Base-by-base conservation (phyloP, 345 rosid species). In the Kandelia obovata region DNA sequence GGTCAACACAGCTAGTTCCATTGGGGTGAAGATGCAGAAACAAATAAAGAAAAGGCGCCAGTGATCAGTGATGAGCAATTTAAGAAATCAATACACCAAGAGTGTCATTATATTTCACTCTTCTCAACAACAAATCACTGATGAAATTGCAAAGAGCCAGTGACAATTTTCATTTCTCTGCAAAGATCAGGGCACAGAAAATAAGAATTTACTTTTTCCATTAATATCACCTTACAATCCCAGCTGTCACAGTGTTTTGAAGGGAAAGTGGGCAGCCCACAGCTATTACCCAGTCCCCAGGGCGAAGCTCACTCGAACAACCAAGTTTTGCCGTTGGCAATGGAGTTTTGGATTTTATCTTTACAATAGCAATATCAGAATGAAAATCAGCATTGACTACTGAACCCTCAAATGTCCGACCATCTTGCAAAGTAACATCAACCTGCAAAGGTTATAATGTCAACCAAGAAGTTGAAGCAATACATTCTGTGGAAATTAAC, bases 191-290 rank as follows among this genome's bases (percentile, higher is more conserved):
- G 49, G 49, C 17, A 43, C 49, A 43, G 49, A 43, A 43, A 43
- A 43, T 2, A 39, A 39, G 3, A 39, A 39, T 39, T 9, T 39
- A 39, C 15, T 39, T 39, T 39, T 10, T 4, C 46, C 10, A 39
- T 11, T 11, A 39, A 39, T 39, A 39, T 39, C 46, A 91, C 98
- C 98, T 94, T 11, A 94, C 89, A 72, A 94, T 91, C 65, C 97
- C 98, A 61, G 96, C 97, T 56, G 98, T 94, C 28, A 94, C 73
- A 20, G 98, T 89, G 68, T 91, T 94, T 72, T 94, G 97, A 73
- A 94, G 90, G 76, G 92, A 84, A 70, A 89, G 91, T n/a, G 97
- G 98, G 72, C 92, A 89, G n/a, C 98, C 98, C 78, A 91, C 53
- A 37, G 98, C 91, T 65, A 91, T 65, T 35, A 91, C 97, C 97